A percentile compares a stretch with the other conserved stretches of the same genome.
Conservation (phyloP, 148 eudicot species). For the Chenopodium quinoa region DNA sequence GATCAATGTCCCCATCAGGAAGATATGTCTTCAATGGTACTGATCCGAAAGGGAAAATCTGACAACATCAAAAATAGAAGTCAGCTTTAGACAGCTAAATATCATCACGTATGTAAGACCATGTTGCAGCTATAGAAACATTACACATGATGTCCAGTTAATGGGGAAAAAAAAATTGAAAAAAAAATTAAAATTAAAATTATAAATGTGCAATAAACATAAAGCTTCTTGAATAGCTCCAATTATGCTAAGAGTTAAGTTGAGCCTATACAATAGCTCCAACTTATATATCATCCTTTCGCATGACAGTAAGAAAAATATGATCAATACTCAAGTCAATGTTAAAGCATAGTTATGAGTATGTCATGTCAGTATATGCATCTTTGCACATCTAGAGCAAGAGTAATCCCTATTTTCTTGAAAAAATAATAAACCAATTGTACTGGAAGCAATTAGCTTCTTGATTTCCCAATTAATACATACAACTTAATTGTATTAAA, state of each 20-base stretch:
- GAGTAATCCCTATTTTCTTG: background rate
- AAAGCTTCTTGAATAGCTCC: background rate
- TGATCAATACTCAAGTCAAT: background rate
- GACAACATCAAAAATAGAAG: constrained; percentile 8
- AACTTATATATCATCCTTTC: background rate
- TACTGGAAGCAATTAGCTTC: background rate
- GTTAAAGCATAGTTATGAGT: background rate
- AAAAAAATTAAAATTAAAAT: no score
- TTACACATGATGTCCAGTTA: background rate
- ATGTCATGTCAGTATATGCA: background rate
- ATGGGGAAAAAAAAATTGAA: background rate
- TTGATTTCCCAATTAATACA: background rate
- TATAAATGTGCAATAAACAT: background rate
- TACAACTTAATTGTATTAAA: background rate
- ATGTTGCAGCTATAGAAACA: background rate
- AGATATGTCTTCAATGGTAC: constrained; percentile 93
- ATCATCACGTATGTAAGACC: background rate
- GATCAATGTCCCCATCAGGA: constrained; percentile 96
- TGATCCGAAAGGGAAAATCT: constrained; percentile 91
- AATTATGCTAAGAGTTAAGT: background rate
- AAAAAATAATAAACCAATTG: background rate
- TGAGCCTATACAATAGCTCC: background rate
- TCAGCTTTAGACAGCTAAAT: constrained; percentile 1
- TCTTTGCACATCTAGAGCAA: background rate
- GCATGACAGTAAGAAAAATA: background rate